A percentile compares a stretch with the other conserved stretches of the same genome.
Evolutionary conservation across 805 yeast species (phyloP).

Genomic region (Debaryomyces maramus): DNA sequence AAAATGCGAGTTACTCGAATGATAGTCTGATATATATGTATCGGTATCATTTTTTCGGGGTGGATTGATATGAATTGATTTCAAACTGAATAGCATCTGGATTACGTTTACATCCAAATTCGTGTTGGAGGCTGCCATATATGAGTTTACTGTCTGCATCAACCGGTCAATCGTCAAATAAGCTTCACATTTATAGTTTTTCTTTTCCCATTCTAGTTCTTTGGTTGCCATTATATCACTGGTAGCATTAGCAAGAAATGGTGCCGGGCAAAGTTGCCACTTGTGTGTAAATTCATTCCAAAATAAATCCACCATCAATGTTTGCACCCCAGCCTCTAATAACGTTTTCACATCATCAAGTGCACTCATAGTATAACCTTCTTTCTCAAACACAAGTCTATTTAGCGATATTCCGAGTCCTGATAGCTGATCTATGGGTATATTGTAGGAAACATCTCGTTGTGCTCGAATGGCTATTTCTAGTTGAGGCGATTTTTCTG

Average conservation of each 20-base stretch:
- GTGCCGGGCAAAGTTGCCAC: slow-evolving; percentile 60
- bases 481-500: slow-evolving; percentile 9
- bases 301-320: slow-evolving; percentile 54
- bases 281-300: slow-evolving; percentile 45
- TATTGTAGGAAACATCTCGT: slow-evolving; percentile 30
- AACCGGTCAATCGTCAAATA: slow-evolving; percentile 24
- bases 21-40: background rate
- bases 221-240: slow-evolving; percentile 9
- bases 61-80: slow-evolving; percentile 14
- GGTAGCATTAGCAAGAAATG: slow-evolving; percentile 30
- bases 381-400: slow-evolving; percentile 25
- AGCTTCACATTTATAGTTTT: slow-evolving; percentile 28
- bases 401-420: slow-evolving; percentile 34
- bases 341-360: slow-evolving; percentile 21
- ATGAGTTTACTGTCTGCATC: slow-evolving; percentile 18
- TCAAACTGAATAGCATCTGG: slow-evolving; percentile 30
- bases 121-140: slow-evolving; percentile 28
- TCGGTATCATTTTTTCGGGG: background rate
- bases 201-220: slow-evolving; percentile 27
- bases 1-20: slow-evolving; percentile 6
- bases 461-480: slow-evolving; percentile 30
- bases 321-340: slow-evolving; percentile 46
- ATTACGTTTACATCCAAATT: slow-evolving; percentile 33
- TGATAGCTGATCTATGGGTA: slow-evolving; percentile 36
- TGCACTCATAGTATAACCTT: slow-evolving; percentile 27